phyloP scores from a whole-genome alignment of 1,284 basidiomycete genomes.

The Hortiboletus rubellus region DNA sequence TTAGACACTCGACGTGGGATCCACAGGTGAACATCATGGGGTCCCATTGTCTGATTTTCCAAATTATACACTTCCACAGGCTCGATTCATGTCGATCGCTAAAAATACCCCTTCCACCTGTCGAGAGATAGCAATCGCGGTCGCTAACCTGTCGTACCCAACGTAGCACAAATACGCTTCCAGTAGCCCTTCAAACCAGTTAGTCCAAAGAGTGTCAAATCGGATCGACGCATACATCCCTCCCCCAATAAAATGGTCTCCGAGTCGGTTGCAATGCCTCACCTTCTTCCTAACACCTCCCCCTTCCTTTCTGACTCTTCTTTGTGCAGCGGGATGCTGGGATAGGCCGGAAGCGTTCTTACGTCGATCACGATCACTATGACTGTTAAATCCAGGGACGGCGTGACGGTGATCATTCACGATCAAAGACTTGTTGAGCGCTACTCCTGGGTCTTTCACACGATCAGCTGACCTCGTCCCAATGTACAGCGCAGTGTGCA shows the following conservation, averaged over 20 bases:
- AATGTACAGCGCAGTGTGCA: constrained; percentile 66
- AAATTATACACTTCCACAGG: background rate
- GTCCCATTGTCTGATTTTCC: constrained; percentile 1
- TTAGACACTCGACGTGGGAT: too few species aligned
- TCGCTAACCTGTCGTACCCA: background rate
- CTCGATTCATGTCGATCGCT: background rate
- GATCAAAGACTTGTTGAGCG: constrained; percentile 83
- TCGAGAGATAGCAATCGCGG: background rate
- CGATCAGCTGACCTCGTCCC: background rate
- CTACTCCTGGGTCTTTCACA: constrained; percentile 19
- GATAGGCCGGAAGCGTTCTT: constrained; percentile 5
- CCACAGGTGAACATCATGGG: too few species aligned
- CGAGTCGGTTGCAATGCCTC: background rate
- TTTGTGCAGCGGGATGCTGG: background rate
- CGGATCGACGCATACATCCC: constrained; percentile 15
- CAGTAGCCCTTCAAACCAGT: background rate
- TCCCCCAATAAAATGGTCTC: constrained; percentile 27
- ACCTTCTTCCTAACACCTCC: background rate
- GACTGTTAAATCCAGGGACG: constrained; percentile 17
- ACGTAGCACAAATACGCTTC: background rate
- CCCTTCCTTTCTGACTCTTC: background rate
- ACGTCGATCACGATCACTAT: constrained; percentile 21
- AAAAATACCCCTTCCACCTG: constrained; percentile 4
- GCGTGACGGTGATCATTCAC: constrained; percentile 57
- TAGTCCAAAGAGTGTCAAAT: background rate